Conservation (phyloP, 2,329 filamentous ascomycete genomes). For the Tolypocladium inflatum region DNA sequence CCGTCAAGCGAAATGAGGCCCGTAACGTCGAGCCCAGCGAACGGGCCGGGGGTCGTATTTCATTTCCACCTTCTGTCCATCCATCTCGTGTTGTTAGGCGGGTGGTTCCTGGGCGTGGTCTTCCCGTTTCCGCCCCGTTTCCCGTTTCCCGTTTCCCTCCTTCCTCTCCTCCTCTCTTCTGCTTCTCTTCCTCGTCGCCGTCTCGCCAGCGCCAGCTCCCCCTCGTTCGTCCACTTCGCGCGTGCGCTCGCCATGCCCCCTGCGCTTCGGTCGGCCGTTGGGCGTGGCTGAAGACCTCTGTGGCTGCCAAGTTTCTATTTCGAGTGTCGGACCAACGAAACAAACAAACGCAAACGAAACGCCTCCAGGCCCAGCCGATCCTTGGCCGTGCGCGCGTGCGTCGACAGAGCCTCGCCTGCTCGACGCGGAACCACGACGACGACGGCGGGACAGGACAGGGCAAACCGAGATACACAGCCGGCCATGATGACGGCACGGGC, state of each 20-base stretch:
- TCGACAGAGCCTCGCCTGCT: not conserved
- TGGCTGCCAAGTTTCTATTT: not conserved
- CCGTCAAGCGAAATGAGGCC: constrained; percentile 13
- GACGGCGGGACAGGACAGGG: not conserved
- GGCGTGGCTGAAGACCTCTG: constrained; percentile 7
- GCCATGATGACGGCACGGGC: constrained; percentile 4
- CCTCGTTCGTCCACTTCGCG: constrained; percentile 3
- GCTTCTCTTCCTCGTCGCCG: not conserved
- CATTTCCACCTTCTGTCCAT: not conserved
- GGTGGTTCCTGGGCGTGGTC: not conserved
- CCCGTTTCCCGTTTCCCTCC: not conserved
- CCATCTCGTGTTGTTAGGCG: not conserved
- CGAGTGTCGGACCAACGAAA: constrained; percentile 2
- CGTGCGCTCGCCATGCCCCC: constrained; percentile 11
- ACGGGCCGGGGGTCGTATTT: not conserved
- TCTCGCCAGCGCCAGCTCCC: not conserved
- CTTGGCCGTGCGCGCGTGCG: not conserved
- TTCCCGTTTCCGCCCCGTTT: not conserved
- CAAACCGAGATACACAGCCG: not conserved
- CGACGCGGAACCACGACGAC: not conserved
- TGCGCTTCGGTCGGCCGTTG: constrained; percentile 2
- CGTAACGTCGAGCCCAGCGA: not conserved
- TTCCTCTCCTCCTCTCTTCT: not conserved
- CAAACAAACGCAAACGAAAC: constrained; percentile 1
- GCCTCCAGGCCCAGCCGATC: not conserved